phyloP scores from a whole-genome alignment of 805 yeast species.

The Starmerella vaccinii region DNA sequence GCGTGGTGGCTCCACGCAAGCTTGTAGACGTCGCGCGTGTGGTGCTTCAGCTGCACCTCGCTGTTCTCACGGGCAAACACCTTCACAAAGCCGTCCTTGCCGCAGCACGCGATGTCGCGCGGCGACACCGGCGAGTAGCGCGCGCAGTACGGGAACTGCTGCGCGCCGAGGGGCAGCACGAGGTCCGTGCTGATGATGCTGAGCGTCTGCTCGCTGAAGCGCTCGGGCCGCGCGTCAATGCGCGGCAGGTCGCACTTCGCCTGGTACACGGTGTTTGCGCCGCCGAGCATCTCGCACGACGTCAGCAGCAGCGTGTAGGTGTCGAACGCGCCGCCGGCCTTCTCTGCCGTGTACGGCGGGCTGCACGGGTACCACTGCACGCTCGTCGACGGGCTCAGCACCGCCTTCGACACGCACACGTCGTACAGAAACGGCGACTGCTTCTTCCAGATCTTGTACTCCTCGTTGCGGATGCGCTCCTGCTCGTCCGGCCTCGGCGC shows the following conservation, averaged over 20 bases:
- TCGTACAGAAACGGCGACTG: slow-evolving; percentile 51
- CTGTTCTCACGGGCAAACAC: slow-evolving; percentile 19
- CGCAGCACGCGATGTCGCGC: slow-evolving; percentile 44
- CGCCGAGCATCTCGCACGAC: slow-evolving; percentile 32
- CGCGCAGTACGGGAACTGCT: slow-evolving; percentile 27
- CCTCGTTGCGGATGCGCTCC: slow-evolving; percentile 27
- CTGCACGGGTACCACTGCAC: slow-evolving; percentile 53
- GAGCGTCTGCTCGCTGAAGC: slow-evolving; percentile 50
- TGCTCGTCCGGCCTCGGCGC: slow-evolving; percentile 12
- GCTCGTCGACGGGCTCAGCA: slow-evolving; percentile 52
- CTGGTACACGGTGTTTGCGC: slow-evolving; percentile 38
- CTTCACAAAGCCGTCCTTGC: slow-evolving; percentile 33
- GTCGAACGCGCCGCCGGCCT: slow-evolving; percentile 23
- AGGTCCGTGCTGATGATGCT: slow-evolving; percentile 5
- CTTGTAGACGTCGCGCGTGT: slow-evolving; percentile 57
- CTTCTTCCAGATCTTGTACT: slow-evolving; percentile 55
- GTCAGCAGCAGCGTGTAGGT: slow-evolving; percentile 48
- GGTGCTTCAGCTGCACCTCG: slow-evolving; percentile 38
- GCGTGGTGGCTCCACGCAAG: slow-evolving; percentile 51
- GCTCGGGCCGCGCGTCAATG: slow-evolving; percentile 23
- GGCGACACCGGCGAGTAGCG: slow-evolving; percentile 43
- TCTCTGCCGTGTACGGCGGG: slow-evolving; percentile 5
- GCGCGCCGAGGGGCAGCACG: slow-evolving; percentile 10
- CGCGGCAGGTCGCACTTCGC: slow-evolving; percentile 33
- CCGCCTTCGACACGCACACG: slow-evolving; percentile 43